phyloP scores from a whole-genome alignment of 768 basidiomycete genomes.

The Russula vinacea region DNA sequence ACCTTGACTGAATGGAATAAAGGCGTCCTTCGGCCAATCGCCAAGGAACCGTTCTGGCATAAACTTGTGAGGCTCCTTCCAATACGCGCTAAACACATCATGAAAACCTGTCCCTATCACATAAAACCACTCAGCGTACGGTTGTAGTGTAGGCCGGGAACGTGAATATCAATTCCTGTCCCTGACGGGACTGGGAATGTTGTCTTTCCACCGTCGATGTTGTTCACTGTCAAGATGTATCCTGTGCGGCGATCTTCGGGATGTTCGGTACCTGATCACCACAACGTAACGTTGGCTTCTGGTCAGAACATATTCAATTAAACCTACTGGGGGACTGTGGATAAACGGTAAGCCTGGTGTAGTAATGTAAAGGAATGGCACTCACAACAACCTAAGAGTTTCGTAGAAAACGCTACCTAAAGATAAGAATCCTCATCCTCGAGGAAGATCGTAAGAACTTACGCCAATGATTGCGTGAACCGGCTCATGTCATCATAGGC shows the following conservation, averaged over 20 bases:
- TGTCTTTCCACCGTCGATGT: constrained; percentile 41
- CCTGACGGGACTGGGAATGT: constrained; percentile 46
- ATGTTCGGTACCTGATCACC: constrained; percentile 44
- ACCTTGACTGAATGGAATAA: constrained; percentile 36
- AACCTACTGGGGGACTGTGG: constrained; percentile 18
- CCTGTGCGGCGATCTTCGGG: constrained; percentile 47
- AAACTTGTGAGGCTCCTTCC: constrained; percentile 51
- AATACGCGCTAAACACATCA: constrained; percentile 46
- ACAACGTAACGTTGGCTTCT: background rate
- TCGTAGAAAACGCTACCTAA: constrained; percentile 47
- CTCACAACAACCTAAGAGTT: constrained; percentile 44
- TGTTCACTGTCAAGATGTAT: constrained; percentile 42
- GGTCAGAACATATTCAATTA: background rate
- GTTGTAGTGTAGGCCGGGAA: constrained; percentile 49
- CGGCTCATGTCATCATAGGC: constrained; percentile 31
- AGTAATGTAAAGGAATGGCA: background rate
- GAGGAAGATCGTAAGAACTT: background rate
- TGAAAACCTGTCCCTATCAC: background rate
- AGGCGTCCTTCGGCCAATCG: constrained; percentile 38
- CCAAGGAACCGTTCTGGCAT: constrained; percentile 39
- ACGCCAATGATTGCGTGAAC: constrained; percentile 30
- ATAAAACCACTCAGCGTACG: constrained; percentile 35
- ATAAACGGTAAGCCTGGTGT: background rate
- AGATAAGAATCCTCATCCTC: background rate
- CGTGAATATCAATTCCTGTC: constrained; percentile 39